phyloP scores from a whole-genome alignment of 2,329 filamentous ascomycete genomes.

The Chaetomium sp. region DNA sequence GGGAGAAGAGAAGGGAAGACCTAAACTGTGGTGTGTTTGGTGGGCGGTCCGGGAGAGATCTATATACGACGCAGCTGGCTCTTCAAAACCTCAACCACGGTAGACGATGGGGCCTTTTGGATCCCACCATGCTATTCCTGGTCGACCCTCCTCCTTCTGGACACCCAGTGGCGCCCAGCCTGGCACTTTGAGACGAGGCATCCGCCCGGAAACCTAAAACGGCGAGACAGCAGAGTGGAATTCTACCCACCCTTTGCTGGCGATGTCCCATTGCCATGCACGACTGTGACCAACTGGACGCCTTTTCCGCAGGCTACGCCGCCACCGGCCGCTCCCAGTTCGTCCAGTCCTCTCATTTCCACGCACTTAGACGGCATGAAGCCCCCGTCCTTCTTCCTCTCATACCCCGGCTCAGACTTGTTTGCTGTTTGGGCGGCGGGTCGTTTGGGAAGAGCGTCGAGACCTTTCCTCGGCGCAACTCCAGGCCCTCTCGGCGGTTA shows the following conservation, averaged over 20 bases:
- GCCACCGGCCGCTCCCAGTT: neutral
- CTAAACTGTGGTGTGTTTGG: neutral
- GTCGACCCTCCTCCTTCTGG: too few relatives aligned
- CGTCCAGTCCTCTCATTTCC: constrained; percentile 13
- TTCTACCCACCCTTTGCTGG: too few relatives aligned
- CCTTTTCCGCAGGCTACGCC: neutral
- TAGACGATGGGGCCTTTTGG: too few relatives aligned
- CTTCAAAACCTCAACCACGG: too few relatives aligned
- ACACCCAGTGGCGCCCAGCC: neutral
- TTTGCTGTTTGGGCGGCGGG: too few relatives aligned
- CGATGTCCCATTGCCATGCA: too few relatives aligned
- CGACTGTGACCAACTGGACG: neutral
- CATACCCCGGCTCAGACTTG: too few relatives aligned
- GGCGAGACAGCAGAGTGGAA: too few relatives aligned
- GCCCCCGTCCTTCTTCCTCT: too few relatives aligned
- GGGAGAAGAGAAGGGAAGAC: constrained; percentile 1
- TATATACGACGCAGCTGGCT: neutral
- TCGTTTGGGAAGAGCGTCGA: neutral
- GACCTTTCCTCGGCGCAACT: constrained; percentile 4
- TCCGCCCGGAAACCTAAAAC: too few relatives aligned
- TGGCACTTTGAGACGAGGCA: neutral
- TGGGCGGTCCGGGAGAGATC: neutral
- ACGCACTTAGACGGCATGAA: neutral
- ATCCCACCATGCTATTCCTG: too few relatives aligned
- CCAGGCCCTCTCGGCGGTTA: constrained; percentile 3